These are phyloP conservation scores for Globisporangium rhizosaccharum DNA, from an alignment of 352 stramenopile species.

Conservation along the genomic window DNA sequence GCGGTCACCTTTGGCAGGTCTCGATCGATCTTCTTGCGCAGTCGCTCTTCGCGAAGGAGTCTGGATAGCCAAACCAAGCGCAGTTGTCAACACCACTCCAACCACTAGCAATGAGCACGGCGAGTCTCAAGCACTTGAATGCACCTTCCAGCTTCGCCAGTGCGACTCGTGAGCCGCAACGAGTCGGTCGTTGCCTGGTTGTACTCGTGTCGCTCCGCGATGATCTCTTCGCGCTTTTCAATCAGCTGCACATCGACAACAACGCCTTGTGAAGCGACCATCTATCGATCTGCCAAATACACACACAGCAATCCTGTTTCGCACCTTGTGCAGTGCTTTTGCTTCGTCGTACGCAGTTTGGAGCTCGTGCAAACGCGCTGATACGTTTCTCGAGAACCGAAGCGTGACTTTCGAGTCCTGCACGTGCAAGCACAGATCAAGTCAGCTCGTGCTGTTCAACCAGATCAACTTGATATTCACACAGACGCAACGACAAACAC, in stretches of 20 bases:
- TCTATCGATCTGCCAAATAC: neutral
- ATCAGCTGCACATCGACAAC: slow-evolving; percentile 20
- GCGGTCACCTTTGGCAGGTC: slow-evolving; percentile 38
- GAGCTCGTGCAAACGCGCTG: slow-evolving; percentile 27
- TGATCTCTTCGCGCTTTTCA: slow-evolving; percentile 39
- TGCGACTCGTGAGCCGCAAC: slow-evolving; percentile 16
- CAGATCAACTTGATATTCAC: neutral
- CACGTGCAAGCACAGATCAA: neutral
- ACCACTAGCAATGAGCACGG: no score
- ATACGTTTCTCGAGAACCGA: slow-evolving; percentile 29
- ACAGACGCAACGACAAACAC: neutral
- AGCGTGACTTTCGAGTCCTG: slow-evolving; percentile 24
- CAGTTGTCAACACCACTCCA: neutral
- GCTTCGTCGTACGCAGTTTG: slow-evolving; percentile 18
- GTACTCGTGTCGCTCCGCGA: slow-evolving; percentile 31
- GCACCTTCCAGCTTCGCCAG: slow-evolving; percentile 13
- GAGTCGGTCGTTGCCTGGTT: slow-evolving; percentile 14
- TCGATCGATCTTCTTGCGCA: slow-evolving; percentile 29
- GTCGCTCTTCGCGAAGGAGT: slow-evolving; percentile 26
- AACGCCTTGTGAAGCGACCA: neutral
- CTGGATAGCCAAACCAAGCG: slow-evolving; percentile 1
- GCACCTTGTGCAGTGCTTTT: slow-evolving; percentile 6
- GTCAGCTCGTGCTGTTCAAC: no score
- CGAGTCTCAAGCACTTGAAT: neutral
- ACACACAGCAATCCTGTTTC: slow-evolving; percentile 4